Conservation (phyloP, 1,139 yeast species). For the Keqinozyma sinolaborantium region DNA sequence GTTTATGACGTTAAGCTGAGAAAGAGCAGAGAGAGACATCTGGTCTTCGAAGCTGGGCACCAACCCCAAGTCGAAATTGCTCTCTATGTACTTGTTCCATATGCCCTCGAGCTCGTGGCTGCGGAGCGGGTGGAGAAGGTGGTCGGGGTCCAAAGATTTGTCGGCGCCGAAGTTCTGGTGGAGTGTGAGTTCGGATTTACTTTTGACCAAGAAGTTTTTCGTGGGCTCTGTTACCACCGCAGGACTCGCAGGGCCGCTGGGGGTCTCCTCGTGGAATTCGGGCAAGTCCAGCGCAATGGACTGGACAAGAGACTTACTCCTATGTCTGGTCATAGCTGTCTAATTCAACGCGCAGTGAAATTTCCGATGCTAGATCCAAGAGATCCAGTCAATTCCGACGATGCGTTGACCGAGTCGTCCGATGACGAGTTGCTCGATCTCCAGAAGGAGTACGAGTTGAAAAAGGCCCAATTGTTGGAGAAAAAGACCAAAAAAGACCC, state of each 20-base stretch:
- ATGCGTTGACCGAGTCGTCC: constrained; percentile 24
- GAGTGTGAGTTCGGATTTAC: not conserved
- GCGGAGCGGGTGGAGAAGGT: not conserved
- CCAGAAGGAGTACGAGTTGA: constrained; percentile 25
- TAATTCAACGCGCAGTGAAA: constrained; percentile 5
- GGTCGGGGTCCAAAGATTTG: not conserved
- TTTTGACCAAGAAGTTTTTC: not conserved
- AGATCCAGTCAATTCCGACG: constrained; percentile 17
- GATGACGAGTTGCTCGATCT: constrained; percentile 25
- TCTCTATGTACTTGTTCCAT: not conserved
- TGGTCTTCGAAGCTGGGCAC: not conserved
- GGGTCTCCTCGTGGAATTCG: constrained; percentile 17
- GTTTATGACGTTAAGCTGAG: constrained; percentile 19
- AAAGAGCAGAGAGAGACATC: not conserved
- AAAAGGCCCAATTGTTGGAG: constrained; percentile 13
- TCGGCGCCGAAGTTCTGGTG: not conserved
- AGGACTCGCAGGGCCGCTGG: not conserved
- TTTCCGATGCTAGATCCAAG: constrained; percentile 19
- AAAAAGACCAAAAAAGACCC: constrained; percentile 10
- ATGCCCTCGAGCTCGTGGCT: not conserved
- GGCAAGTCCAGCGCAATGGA: constrained; percentile 40
- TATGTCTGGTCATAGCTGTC: constrained; percentile 27
- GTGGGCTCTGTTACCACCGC: no score
- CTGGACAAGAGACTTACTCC: constrained; percentile 54
- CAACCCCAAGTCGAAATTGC: not conserved